phyloP scores from a whole-genome alignment of 768 basidiomycete species.

The Mycena leptocephala region DNA sequence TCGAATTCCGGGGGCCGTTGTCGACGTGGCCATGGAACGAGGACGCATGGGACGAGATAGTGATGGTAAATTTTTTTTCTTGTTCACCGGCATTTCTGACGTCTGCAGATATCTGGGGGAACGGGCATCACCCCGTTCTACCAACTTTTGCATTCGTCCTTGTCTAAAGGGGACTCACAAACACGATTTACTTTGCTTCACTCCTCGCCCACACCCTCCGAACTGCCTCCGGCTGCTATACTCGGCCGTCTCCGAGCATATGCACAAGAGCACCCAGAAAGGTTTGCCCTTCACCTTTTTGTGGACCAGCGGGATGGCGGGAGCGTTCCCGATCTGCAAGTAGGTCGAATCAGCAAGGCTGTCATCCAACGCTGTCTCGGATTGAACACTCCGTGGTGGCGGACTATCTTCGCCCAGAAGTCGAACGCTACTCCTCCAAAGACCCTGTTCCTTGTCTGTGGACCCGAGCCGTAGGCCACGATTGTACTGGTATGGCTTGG shows the following conservation, averaged over 20 bases:
- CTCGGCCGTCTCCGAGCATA: conserved; percentile 67
- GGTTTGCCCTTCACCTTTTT: conserved; percentile 73
- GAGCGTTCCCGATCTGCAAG: conserved; percentile 46
- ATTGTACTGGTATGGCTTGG: background rate
- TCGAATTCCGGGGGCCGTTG: conserved; percentile 86
- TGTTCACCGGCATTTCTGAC: background rate
- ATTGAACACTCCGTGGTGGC: conserved; percentile 54
- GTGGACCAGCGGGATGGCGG: conserved; percentile 66
- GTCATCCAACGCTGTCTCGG: conserved; percentile 63
- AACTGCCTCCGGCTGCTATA: conserved; percentile 80
- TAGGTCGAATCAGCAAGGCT: conserved; percentile 71
- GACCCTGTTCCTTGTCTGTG: conserved; percentile 84
- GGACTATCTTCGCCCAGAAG: conserved; percentile 42
- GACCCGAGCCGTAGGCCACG: conserved; percentile 84
- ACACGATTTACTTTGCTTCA: conserved; percentile 85
- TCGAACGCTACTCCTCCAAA: conserved; percentile 47
- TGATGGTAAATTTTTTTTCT: conserved; percentile 69
- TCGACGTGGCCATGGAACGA: conserved; percentile 76
- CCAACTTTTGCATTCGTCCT: conserved; percentile 76
- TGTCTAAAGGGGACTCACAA: conserved; percentile 51
- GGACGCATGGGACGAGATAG: conserved; percentile 80
- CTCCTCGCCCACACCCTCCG: conserved; percentile 71
- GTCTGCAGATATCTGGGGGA: conserved; percentile 85
- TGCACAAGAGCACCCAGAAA: conserved; percentile 67
- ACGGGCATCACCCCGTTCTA: conserved; percentile 92